Conservation (phyloP, 2,329 filamentous ascomycete species). For the Ophiostoma fasciatum region DNA sequence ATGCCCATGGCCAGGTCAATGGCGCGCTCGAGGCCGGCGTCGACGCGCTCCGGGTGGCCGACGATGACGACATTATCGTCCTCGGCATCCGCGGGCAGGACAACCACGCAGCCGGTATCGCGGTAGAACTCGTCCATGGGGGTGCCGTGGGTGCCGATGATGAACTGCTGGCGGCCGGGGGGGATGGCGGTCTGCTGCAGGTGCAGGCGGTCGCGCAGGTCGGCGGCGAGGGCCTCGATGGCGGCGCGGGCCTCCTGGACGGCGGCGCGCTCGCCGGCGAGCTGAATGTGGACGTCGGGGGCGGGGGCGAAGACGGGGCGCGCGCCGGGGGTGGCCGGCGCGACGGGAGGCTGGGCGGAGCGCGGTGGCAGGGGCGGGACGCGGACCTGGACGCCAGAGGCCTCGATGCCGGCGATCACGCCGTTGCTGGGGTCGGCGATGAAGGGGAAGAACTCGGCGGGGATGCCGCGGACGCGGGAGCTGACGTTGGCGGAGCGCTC, state of each 20-base stretch:
- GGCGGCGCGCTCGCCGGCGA: slow-evolving; percentile 72
- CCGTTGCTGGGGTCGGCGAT: slow-evolving; percentile 67
- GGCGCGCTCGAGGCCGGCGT: slow-evolving; percentile 63
- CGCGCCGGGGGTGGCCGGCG: slow-evolving; percentile 46
- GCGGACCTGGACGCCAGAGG: slow-evolving; percentile 63
- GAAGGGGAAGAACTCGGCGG: slow-evolving; percentile 90
- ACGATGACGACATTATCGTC: slow-evolving; percentile 76
- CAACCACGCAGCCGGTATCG: slow-evolving; percentile 79
- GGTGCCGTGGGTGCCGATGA: slow-evolving; percentile 70
- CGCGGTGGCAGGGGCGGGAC: slow-evolving; percentile 72
- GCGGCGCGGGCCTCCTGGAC: slow-evolving; percentile 67
- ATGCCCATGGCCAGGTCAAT: slow-evolving; percentile 82
- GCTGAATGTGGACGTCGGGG: slow-evolving; percentile 61
- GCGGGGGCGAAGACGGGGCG: slow-evolving; percentile 57
- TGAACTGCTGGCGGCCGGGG: slow-evolving; percentile 83
- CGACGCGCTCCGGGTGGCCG: slow-evolving; percentile 60
- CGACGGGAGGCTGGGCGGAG: slow-evolving; percentile 51
- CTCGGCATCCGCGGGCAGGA: slow-evolving; percentile 64
- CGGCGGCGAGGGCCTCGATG: slow-evolving; percentile 63
- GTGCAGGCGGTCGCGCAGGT: slow-evolving; percentile 61
- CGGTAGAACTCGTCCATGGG: slow-evolving; percentile 75
- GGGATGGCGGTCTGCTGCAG: slow-evolving; percentile 71
- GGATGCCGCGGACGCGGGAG: slow-evolving; percentile 68
- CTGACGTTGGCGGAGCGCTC: slow-evolving; percentile 74
- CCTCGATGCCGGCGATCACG: slow-evolving; percentile 52